These are phyloP conservation scores for Morella rubra DNA, from an alignment of 306 rosid genomes.

Conservation along the genomic window DNA sequence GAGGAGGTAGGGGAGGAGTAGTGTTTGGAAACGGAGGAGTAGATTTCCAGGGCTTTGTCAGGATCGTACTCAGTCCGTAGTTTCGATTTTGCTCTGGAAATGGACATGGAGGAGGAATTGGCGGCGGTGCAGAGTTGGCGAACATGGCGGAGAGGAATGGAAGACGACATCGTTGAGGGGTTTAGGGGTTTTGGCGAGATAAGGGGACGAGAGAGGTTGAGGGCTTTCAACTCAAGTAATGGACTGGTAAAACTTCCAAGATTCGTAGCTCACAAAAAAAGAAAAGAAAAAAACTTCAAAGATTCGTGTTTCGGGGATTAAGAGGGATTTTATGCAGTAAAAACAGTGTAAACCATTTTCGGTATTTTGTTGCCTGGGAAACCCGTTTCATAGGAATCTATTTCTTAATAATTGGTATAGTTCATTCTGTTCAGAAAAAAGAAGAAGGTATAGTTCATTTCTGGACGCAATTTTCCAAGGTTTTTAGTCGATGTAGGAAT, in stretches of 20 bases:
- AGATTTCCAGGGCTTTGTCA: slow-evolving; percentile 59
- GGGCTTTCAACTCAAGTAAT: background rate
- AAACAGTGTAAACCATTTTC: background rate
- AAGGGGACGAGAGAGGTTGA: background rate
- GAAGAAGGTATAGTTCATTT: no score
- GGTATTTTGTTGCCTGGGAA: background rate
- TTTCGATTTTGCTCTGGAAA: slow-evolving; percentile 49
- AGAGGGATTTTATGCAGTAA: background rate
- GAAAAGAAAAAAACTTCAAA: no score
- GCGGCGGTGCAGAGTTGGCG: slow-evolving; percentile 48
- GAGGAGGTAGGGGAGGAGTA: slow-evolving; percentile 48
- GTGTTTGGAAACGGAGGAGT: slow-evolving; percentile 49
- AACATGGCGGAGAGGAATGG: slow-evolving; percentile 41
- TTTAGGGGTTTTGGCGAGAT: slow-evolving; percentile 14
- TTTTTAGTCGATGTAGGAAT: no score
- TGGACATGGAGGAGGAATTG: slow-evolving; percentile 38
- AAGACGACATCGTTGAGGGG: slow-evolving; percentile 43
- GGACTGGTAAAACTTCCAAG: background rate
- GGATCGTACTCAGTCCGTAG: slow-evolving; percentile 59
- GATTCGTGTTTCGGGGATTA: slow-evolving; percentile 19
- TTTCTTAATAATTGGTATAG: no score
- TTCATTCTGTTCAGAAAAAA: no score
- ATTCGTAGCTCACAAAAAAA: no score
- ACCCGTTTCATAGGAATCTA: no score
- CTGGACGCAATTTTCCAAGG: no score